These are phyloP conservation scores for Ogataea nakhonphanomensis DNA, from an alignment of 805 yeast genomes.

Conservation along the genomic window DNA sequence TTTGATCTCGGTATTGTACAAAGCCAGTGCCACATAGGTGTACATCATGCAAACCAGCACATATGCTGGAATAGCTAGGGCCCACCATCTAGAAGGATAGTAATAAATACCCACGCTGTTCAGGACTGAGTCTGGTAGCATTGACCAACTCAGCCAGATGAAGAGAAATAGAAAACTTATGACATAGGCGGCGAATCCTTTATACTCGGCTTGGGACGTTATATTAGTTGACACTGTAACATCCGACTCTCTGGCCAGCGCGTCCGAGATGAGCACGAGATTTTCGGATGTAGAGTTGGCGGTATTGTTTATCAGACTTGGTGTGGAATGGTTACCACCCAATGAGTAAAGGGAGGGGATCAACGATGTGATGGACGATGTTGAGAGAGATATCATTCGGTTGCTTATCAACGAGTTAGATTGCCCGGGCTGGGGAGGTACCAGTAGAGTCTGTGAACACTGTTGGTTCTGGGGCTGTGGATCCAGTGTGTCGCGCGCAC, in stretches of 20 bases:
- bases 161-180: constrained; percentile 54
- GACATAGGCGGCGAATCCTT: constrained; percentile 81
- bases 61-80: constrained; percentile 70
- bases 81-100: constrained; percentile 92
- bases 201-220: constrained; percentile 70
- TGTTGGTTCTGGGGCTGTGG: constrained; percentile 8
- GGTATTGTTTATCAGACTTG: constrained; percentile 16
- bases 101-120: constrained; percentile 55
- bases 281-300: constrained; percentile 15
- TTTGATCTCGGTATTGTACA: constrained; percentile 73
- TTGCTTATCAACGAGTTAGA: constrained; percentile 16
- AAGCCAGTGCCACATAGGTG: constrained; percentile 63
- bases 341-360: constrained; percentile 29
- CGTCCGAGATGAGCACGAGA: constrained; percentile 39
- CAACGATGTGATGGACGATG: constrained; percentile 31
- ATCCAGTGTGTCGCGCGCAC: constrained; percentile 3
- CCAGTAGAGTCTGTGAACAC: not conserved
- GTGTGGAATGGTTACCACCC: constrained; percentile 25
- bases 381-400: constrained; percentile 30
- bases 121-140: constrained; percentile 59
- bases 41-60: constrained; percentile 69
- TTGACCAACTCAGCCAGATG: constrained; percentile 69
- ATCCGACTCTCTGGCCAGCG: constrained; percentile 61
- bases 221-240: constrained; percentile 56
- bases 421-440: constrained; percentile 4